These are phyloP conservation scores for Simmondsia chinensis DNA, from an alignment of 148 eudicot species.

Conservation along the genomic window DNA sequence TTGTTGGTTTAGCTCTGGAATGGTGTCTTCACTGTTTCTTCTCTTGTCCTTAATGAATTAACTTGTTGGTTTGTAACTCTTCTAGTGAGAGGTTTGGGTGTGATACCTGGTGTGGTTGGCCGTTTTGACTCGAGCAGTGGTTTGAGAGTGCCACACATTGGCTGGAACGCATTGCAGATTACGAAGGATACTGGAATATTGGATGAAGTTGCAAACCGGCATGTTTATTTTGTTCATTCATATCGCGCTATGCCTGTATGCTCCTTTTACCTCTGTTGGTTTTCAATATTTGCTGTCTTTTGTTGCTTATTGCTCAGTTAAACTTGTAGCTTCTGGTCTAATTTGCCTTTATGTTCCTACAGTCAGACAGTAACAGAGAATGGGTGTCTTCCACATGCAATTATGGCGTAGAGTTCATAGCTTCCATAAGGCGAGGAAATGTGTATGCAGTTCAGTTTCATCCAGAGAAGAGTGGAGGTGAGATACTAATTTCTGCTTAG, in stretches of 20 bases:
- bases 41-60: neutral
- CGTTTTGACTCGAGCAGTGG: slow-evolving; percentile 79
- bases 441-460: slow-evolving; percentile 97
- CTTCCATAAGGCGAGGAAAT: slow-evolving; percentile 83
- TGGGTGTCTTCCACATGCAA: slow-evolving; percentile 95
- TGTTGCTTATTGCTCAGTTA: slow-evolving; percentile 3
- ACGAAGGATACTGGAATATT: slow-evolving; percentile 56
- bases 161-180: slow-evolving; percentile 83
- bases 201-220: slow-evolving; percentile 64
- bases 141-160: slow-evolving; percentile 85
- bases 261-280: neutral
- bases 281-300: slow-evolving; percentile 1
- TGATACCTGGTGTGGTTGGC: slow-evolving; percentile 96
- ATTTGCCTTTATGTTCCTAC: slow-evolving; percentile 7
- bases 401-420: slow-evolving; percentile 79
- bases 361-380: slow-evolving; percentile 80
- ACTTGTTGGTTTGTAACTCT: slow-evolving; percentile 1
- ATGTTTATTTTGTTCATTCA: slow-evolving; percentile 98
- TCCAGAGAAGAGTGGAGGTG: slow-evolving; percentile 99
- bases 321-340: slow-evolving; percentile 1
- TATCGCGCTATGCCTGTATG: slow-evolving; percentile 91
- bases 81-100: slow-evolving; percentile 66
- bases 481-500: slow-evolving; percentile 8
- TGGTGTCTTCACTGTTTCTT: no score
- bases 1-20: slow-evolving; percentile 2